Evolutionary conservation across 139 green algal genomes (phyloP).

Genomic region (Pleodorina starrii): DNA sequence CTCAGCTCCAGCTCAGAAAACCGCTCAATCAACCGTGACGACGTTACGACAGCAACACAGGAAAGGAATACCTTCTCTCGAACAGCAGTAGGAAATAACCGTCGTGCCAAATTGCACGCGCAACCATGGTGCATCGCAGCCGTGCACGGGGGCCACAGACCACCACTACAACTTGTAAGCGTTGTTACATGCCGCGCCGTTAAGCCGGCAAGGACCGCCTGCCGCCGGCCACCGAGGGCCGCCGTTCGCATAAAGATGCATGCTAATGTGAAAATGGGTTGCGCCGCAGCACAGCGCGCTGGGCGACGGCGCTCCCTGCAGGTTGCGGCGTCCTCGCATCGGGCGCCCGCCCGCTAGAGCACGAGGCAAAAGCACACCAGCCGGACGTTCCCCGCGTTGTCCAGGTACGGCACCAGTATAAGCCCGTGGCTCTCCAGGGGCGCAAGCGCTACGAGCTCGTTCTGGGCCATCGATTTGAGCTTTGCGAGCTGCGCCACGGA

Average conservation of each 20-base stretch:
- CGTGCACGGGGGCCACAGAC: neutral
- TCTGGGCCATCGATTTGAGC: conserved; percentile 47
- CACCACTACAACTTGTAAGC: neutral
- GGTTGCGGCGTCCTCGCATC: no score
- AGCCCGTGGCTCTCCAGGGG: conserved; percentile 39
- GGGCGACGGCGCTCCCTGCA: no score
- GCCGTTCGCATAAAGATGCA: no score
- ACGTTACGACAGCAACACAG: conserved; percentile 25
- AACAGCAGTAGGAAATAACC: conserved; percentile 3
- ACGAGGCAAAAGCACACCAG: conserved; percentile 34
- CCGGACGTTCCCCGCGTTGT: conserved; percentile 20
- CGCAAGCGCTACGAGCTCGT: conserved; percentile 28
- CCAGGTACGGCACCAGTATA: conserved; percentile 44
- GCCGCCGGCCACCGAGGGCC: no score
- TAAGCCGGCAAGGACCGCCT: neutral
- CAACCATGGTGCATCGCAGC: neutral
- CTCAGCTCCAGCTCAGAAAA: neutral
- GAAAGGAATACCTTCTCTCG: conserved; percentile 15
- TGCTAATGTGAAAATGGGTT: no score
- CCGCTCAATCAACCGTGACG: neutral
- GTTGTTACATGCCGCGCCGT: conserved; percentile 9
- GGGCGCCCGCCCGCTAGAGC: no score
- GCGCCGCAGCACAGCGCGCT: no score
- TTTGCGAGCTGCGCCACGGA: conserved; percentile 3
- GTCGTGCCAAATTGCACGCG: neutral